Conservation (phyloP, 371 early-diverging fungal species). For the Haplosporangium sp. region DNA sequence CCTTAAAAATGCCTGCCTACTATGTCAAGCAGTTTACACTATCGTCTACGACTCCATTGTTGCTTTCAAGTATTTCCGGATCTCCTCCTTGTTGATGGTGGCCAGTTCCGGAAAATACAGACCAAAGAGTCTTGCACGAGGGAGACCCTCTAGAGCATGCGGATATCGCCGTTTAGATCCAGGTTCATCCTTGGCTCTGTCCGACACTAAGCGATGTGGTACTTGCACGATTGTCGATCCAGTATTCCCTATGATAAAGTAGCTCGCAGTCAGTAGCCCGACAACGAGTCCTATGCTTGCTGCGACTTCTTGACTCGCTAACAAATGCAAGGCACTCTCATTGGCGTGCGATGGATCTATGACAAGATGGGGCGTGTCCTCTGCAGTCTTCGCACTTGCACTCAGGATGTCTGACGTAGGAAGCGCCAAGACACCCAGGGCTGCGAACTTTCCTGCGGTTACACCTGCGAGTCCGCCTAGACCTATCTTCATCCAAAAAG, state of each 20-base stretch:
- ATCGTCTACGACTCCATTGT: neutral
- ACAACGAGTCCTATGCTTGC: conserved; percentile 32
- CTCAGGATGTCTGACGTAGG: conserved; percentile 5
- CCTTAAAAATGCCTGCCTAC: no score
- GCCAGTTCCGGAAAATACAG: conserved; percentile 46
- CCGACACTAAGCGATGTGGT: neutral
- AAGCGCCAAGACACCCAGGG: conserved; percentile 36
- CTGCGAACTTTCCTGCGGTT: conserved; percentile 47
- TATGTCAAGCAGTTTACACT: no score
- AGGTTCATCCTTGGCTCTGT: neutral
- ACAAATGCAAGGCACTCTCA: conserved; percentile 20
- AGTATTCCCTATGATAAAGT: conserved; percentile 34
- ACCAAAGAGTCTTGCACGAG: conserved; percentile 31
- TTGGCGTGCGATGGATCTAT: conserved; percentile 3
- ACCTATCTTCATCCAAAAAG: conserved; percentile 35
- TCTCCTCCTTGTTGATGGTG: conserved; percentile 31
- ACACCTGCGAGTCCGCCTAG: conserved; percentile 40
- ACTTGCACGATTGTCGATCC: neutral
- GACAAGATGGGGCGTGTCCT: neutral
- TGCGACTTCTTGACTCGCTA: conserved; percentile 38
- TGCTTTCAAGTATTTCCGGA: conserved; percentile 22
- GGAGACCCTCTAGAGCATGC: conserved; percentile 7
- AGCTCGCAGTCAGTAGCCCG: conserved; percentile 41
- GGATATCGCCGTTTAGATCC: conserved; percentile 1
- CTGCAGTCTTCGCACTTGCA: neutral